Evolutionary conservation across 2,329 filamentous ascomycete species (phyloP), one percentile per base, ranked within the genome.

Genomic region (Emericellopsis atlantica): DNA sequence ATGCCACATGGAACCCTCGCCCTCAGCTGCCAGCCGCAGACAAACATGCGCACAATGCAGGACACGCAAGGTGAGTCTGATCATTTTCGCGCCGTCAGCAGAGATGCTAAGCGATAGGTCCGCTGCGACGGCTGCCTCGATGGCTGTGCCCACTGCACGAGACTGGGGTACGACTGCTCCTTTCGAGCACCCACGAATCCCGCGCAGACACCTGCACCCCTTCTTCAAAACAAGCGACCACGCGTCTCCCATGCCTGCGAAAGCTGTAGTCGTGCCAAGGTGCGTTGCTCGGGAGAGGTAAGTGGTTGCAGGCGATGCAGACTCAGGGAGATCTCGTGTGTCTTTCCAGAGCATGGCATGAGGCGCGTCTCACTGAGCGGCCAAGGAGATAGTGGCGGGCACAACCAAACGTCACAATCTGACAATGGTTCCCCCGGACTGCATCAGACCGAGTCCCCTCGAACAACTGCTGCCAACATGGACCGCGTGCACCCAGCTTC

Each of bases 21-120:
- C 11, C 31, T 15, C 31, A 12, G 11, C 31, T 15, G 31, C 15
- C 31, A 32, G 31, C 15, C 40, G 11, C 16, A 38, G 24, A 23
- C 33, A 42, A n/a, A 42, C 40, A 15, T 42, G 40, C 40, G 23
- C 36, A 6, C 35, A 38, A 18, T 42, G 40, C 31, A 42, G 40
- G 21, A 36, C 36, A 22, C 40, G 40, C 12, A 42, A 42, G 29
- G 40, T 41, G 15, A 21, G 15, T 21, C 18, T n/a, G n/a, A n/a
- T 21, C 18, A 5, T 2, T 24, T 21, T 4, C 14, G 14, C n/a
- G 18, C 39, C 7, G 6, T 9, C 10, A 14, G 32, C 23, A 14
- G 8, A 12, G n/a, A 33, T 9, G 6, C 26, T 40, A 15, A 33
- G 11, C 6, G 7, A 7, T 14, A 41, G 40, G 40, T 42, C 15